Evolutionary conservation across 2,329 filamentous ascomycete species (phyloP).

Genomic region (Pseudogymnoascus sp.): DNA sequence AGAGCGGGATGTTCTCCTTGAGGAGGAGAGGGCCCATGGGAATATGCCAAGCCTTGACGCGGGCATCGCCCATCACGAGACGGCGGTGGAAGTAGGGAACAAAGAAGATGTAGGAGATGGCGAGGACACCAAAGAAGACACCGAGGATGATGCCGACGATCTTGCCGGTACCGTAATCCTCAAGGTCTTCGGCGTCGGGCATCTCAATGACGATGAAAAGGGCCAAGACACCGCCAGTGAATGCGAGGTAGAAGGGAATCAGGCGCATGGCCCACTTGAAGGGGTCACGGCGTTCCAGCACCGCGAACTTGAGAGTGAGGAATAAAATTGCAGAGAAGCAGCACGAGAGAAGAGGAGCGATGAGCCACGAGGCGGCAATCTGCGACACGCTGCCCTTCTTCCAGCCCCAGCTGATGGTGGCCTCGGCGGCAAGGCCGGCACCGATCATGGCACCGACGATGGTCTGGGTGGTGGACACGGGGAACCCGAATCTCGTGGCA

Average conservation of each 20-base stretch:
- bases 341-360: conserved; percentile 40
- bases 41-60: conserved; percentile 27
- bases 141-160: conserved; percentile 17
- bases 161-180: conserved; percentile 31
- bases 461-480: conserved; percentile 43
- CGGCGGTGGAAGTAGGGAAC: conserved; percentile 28
- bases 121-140: conserved; percentile 22
- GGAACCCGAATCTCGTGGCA: conserved; percentile 48
- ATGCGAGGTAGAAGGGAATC: conserved; percentile 24
- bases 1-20: conserved; percentile 13
- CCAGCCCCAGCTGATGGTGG: conserved; percentile 35
- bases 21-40: conserved; percentile 27
- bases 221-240: conserved; percentile 21
- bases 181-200: conserved; percentile 16
- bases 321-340: conserved; percentile 42
- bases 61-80: conserved; percentile 27
- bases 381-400: conserved; percentile 37
- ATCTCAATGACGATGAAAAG: conserved; percentile 22
- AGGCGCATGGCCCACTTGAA: conserved; percentile 41
- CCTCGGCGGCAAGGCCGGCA: conserved; percentile 22
- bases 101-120: conserved; percentile 29
- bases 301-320: conserved; percentile 39
- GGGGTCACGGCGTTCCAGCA: conserved; percentile 40
- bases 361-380: conserved; percentile 39
- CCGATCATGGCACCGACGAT: not conserved